These are phyloP conservation scores for Trichoderma reesei DNA, from an alignment of 495 filamentous ascomycete species.

Conservation along the genomic window DNA sequence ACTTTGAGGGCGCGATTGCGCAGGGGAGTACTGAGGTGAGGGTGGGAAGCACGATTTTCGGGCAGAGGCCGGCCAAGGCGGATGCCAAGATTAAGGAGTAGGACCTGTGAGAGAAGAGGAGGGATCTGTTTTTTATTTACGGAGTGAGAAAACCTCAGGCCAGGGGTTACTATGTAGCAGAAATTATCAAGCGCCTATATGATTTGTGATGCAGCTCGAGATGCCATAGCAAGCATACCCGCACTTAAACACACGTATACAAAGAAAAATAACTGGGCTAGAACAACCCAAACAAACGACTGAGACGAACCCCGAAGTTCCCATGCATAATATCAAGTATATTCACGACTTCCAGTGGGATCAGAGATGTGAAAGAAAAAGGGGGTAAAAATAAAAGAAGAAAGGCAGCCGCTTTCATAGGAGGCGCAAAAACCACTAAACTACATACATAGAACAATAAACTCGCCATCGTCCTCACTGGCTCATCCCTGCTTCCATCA, in stretches of 20 bases:
- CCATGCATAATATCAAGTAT: too few relatives aligned
- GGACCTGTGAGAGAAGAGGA: neutral
- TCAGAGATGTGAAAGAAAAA: neutral
- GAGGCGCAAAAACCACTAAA: neutral
- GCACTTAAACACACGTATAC: too few relatives aligned
- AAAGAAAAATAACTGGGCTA: too few relatives aligned
- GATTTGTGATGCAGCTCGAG: too few relatives aligned
- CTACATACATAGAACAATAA: neutral
- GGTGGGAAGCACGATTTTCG: constrained; percentile 92
- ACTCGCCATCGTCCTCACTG: neutral
- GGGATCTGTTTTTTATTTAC: neutral
- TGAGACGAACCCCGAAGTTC: too few relatives aligned
- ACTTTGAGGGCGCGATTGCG: constrained; percentile 82
- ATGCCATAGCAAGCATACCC: too few relatives aligned
- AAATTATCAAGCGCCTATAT: too few relatives aligned
- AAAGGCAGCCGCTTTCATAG: constrained; percentile 6
- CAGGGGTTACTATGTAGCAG: too few relatives aligned
- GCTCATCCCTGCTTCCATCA: too few relatives aligned
- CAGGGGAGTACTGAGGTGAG: constrained; percentile 86
- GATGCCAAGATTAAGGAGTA: constrained; percentile 53
- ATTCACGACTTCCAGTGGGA: too few relatives aligned
- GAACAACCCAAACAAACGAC: too few relatives aligned
- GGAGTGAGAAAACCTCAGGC: too few relatives aligned
- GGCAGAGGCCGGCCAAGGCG: constrained; percentile 60
- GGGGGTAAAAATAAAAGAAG: neutral